phyloP scores from a whole-genome alignment of 225 moss, liverwort and hornwort genomes.

The Rhytidiadelphus loreus region DNA sequence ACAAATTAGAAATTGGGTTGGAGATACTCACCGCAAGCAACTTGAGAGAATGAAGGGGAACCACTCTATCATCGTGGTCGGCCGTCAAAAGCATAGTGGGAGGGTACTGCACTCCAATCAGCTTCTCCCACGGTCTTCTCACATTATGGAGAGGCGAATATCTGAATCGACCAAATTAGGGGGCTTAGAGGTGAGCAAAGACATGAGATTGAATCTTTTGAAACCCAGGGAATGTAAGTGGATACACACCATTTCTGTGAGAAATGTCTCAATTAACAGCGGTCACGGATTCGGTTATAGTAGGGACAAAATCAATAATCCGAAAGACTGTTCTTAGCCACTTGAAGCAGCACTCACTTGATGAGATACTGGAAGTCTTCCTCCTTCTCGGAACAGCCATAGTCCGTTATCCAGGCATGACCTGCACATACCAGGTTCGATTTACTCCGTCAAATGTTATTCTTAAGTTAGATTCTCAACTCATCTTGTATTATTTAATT shows the following conservation, averaged over 20 bases:
- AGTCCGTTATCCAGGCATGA: slow-evolving; percentile 43
- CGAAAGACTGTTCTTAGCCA: neutral
- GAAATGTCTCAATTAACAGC: neutral
- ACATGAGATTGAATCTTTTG: neutral
- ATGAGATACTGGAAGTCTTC: slow-evolving; percentile 40
- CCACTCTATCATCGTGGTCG: slow-evolving; percentile 53
- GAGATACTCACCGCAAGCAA: slow-evolving; percentile 34
- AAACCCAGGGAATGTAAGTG: neutral
- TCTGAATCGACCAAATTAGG: neutral
- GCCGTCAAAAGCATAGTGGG: slow-evolving; percentile 48
- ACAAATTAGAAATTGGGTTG: neutral
- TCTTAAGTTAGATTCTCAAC: neutral
- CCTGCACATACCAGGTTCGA: slow-evolving; percentile 5
- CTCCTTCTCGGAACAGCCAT: slow-evolving; percentile 40
- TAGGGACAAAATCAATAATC: neutral
- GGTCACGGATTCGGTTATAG: neutral
- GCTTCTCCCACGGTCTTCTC: slow-evolving; percentile 42
- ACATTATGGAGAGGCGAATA: slow-evolving; percentile 53
- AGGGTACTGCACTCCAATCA: slow-evolving; percentile 49
- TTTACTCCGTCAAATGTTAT: neutral
- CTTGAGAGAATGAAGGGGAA: slow-evolving; percentile 48
- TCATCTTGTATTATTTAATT: neutral
- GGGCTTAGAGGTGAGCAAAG: neutral
- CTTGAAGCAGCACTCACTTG: slow-evolving; percentile 18
- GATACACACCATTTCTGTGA: neutral